Conservation (phyloP, 1,139 yeast species). For the Yamadazyma trypodendri region DNA sequence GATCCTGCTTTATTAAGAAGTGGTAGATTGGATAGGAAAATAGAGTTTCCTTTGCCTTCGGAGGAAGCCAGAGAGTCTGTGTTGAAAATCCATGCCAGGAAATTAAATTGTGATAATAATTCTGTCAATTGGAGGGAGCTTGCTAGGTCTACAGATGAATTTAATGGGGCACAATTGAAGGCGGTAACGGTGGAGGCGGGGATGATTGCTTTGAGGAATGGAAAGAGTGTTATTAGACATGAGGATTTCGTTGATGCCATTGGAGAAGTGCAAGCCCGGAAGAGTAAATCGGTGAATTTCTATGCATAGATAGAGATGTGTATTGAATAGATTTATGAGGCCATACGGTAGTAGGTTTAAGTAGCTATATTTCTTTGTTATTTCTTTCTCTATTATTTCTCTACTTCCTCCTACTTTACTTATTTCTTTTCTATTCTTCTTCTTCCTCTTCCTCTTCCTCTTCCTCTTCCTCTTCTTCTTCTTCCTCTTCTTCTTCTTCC, state of each 20-base stretch:
- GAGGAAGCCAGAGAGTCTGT: slow-evolving; percentile 98
- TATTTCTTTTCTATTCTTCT: neutral
- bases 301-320: slow-evolving; percentile 52
- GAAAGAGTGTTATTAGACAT: slow-evolving; percentile 87
- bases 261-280: slow-evolving; percentile 97
- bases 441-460: neutral
- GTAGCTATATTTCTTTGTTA: too few relatives aligned
- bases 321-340: neutral
- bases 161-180: slow-evolving; percentile 96
- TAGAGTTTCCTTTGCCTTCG: slow-evolving; percentile 95
- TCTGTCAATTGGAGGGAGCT: slow-evolving; percentile 96
- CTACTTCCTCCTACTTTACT: neutral
- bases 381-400: too few relatives aligned
- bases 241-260: slow-evolving; percentile 99
- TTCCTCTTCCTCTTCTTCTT: neutral
- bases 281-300: slow-evolving; percentile 90
- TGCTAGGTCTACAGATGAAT: slow-evolving; percentile 97
- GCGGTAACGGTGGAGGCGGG: slow-evolving; percentile 99
- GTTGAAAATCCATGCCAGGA: slow-evolving; percentile 93
- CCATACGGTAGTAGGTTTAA: too few relatives aligned
- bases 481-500: neutral
- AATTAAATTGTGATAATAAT: slow-evolving; percentile 84
- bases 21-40: slow-evolving; percentile 96
- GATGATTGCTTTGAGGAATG: slow-evolving; percentile 97
- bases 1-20: slow-evolving; percentile 97